Evolutionary conservation across 768 basidiomycete genomes (phyloP).

Genomic region (Boletus tylopilopsis): DNA sequence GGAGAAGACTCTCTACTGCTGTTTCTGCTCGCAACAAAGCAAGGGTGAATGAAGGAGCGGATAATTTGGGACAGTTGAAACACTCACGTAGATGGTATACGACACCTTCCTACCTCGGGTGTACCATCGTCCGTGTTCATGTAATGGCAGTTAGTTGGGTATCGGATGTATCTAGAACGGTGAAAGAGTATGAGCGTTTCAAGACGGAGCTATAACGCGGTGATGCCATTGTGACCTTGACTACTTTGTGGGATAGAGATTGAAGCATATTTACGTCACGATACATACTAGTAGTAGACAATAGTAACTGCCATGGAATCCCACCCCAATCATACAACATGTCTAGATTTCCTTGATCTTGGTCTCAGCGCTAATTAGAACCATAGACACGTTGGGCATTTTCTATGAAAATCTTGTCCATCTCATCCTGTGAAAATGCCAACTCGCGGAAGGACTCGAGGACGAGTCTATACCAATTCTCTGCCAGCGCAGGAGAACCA

Average conservation of each 20-base stretch:
- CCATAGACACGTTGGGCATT: constrained; percentile 46
- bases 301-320: not conserved
- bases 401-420: constrained; percentile 69
- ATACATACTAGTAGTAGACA: no score
- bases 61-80: not conserved
- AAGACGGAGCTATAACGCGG: no score
- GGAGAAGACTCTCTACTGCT: constrained; percentile 60
- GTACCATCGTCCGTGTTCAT: constrained; percentile 19
- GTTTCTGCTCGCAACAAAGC: constrained; percentile 38
- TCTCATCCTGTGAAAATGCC: constrained; percentile 69
- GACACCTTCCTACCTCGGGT: constrained; percentile 33
- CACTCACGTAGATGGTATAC: constrained; percentile 39
- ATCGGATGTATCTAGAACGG: no score
- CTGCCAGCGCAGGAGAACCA: constrained; percentile 45
- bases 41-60: not conserved
- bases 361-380: not conserved
- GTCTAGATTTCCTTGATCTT: not conserved
- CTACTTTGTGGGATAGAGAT: no score
- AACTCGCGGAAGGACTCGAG: constrained; percentile 77
- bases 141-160: not conserved
- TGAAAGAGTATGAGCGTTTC: no score
- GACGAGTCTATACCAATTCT: constrained; percentile 80
- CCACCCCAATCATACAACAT: not conserved
- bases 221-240: no score
- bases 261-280: no score